Evolutionary conservation across 352 stramenopile species (phyloP).

Genomic region (Globisporangium iwayamae): DNA sequence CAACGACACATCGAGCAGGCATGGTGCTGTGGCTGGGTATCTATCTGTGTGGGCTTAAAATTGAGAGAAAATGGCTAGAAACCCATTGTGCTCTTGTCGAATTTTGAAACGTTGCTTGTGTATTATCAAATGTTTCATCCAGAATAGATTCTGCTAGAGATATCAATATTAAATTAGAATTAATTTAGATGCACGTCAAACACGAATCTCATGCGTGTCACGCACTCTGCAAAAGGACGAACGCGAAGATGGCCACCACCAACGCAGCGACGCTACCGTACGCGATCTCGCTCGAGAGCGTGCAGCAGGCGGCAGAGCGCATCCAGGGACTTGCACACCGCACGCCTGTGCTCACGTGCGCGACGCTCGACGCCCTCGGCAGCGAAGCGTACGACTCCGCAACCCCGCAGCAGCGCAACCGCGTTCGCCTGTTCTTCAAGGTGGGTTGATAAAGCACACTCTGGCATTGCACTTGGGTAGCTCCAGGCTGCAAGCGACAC

Average conservation of each 20-base stretch:
- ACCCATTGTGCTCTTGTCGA: too few relatives aligned
- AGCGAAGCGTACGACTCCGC: conserved; percentile 15
- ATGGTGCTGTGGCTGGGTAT: too few relatives aligned
- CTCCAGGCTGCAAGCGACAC: background rate
- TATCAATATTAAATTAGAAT: too few relatives aligned
- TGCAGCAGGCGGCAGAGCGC: conserved; percentile 43
- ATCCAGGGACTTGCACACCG: conserved; percentile 54
- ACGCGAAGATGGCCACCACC: background rate
- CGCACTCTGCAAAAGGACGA: too few relatives aligned
- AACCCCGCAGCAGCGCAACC: conserved; percentile 7
- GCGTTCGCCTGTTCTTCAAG: conserved; percentile 62
- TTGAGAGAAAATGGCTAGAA: too few relatives aligned
- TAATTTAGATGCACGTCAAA: too few relatives aligned
- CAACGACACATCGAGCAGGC: background rate
- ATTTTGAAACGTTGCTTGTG: too few relatives aligned
- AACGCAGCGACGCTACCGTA: conserved; percentile 21
- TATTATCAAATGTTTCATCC: too few relatives aligned
- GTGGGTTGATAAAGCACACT: conserved; percentile 17
- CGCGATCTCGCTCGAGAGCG: conserved; percentile 54
- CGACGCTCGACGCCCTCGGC: conserved; percentile 45
- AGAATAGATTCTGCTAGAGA: too few relatives aligned
- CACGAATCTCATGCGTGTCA: too few relatives aligned
- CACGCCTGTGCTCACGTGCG: conserved; percentile 62
- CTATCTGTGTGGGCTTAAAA: too few relatives aligned
- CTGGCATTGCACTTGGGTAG: background rate